Evolutionary conservation across 164 flowering plant species (phyloP).

Genomic region (Vitis cinerea): DNA sequence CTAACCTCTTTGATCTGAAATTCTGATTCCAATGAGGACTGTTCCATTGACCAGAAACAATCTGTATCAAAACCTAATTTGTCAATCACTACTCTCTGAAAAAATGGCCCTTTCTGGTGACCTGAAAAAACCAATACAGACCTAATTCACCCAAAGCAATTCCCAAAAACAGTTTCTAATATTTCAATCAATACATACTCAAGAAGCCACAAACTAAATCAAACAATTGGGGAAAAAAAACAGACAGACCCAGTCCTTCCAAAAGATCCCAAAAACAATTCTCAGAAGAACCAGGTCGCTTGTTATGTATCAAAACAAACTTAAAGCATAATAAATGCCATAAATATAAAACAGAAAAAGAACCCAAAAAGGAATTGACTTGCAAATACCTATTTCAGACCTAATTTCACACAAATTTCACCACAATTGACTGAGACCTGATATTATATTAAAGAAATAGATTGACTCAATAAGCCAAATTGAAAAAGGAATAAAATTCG

Average conservation of each 20-base stretch:
- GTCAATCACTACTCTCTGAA: background rate
- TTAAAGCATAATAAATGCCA: background rate
- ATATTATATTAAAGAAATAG: background rate
- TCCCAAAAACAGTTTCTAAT: background rate
- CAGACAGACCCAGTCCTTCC: too few species aligned
- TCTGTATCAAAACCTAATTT: background rate
- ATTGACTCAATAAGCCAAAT: background rate
- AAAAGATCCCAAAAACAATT: background rate
- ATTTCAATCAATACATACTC: background rate
- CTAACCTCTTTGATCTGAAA: slow-evolving; percentile 25
- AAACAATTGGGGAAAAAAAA: too few species aligned
- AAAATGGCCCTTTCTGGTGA: background rate
- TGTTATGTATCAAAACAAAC: background rate
- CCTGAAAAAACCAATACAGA: background rate
- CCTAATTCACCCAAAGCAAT: background rate
- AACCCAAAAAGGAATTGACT: background rate
- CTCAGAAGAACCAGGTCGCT: background rate
- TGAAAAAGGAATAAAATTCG: background rate
- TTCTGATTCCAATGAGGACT: slow-evolving; percentile 12
- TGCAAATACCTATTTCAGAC: background rate
- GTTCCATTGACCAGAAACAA: slow-evolving; percentile 16
- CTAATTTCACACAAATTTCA: background rate
- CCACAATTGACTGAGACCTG: background rate
- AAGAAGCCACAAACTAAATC: too few species aligned
- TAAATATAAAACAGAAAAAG: background rate